Base-by-base conservation (phyloP, 805 yeast species). In the Lipomyces spencermartinsiae region DNA sequence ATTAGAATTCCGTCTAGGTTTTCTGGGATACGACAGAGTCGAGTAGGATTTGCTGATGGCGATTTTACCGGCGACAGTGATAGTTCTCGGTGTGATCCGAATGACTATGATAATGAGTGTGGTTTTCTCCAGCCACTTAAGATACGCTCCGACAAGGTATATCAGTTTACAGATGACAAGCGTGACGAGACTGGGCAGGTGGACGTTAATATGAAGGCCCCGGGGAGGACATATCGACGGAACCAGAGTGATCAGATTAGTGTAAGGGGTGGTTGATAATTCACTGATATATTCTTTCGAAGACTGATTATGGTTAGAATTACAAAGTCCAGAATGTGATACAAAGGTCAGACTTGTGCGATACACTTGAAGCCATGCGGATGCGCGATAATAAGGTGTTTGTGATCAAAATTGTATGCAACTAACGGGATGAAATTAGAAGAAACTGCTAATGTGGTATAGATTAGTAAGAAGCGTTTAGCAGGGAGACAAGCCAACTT, bases 171-270 rank as follows among this genome's bases (percentile, higher is more conserved):
- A 54, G 29, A 12, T 16, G 34, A 31, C 19, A 14, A 54, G 9
- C 12, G 34, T 6, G 33, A 9, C 3, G 14, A 14, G n/a, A 22
- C 1, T 4, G n/a, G n/a, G 19, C 31, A 3, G 34, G 14, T 54
- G 19, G 31, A 54, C n/a, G 57, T 14, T 54, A 25, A 22, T 16
- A 54, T 8, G 34, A 19, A 25, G n/a, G 19, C 10, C n/a, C 8
- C 9, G 57, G 57, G 33, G n/a, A 29, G 43, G 29, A 57, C 43
- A 19, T 33, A 19, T 33, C 25, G 34, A 19, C 59, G 59, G 16
- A 55, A 61, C 14, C 57, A 59, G 39, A 53, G 46, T 10, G 63
- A 46, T 54, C 63, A 61, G 19, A 61, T 61, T n/a, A 59, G 39
- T 39, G 55, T 59, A 37, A 14, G 22, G 33, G 34, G 12, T 25